These are phyloP conservation scores for Daldinia vernicosa DNA, from an alignment of 495 filamentous ascomycete genomes.

Conservation along the genomic window DNA sequence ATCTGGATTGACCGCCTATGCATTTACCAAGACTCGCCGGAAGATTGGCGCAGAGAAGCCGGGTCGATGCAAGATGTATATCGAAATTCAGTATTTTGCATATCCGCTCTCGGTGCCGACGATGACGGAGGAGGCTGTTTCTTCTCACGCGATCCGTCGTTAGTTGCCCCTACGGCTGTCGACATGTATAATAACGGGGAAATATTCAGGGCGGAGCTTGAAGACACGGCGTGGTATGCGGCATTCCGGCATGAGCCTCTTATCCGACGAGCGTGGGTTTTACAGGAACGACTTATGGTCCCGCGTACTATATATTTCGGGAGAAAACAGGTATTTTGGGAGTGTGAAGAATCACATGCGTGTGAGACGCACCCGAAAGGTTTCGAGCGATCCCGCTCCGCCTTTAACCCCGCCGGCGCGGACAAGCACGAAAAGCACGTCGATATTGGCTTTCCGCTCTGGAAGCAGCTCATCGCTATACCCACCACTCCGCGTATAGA, in stretches of 20 bases:
- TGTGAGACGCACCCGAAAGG: background rate
- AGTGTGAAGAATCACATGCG: constrained; percentile 6
- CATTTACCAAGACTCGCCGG: background rate
- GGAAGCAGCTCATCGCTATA: background rate
- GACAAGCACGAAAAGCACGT: background rate
- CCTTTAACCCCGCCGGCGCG: background rate
- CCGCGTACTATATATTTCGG: constrained; percentile 24
- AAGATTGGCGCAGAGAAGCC: background rate
- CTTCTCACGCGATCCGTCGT: background rate
- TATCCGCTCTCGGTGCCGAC: background rate
- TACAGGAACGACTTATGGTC: constrained; percentile 14
- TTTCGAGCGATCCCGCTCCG: background rate
- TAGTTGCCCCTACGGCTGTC: background rate
- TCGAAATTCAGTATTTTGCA: background rate
- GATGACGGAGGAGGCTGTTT: background rate
- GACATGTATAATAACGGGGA: background rate
- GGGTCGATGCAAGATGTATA: background rate
- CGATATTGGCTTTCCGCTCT: background rate
- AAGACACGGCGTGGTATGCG: background rate
- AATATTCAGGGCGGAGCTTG: background rate
- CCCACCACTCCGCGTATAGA: background rate
- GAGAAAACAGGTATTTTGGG: constrained; percentile 25
- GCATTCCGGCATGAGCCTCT: background rate
- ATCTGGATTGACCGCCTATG: background rate
- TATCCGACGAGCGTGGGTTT: constrained; percentile 5